Base-by-base conservation (phyloP, 1,284 basidiomycete species). In the Fomes fomentarius region DNA sequence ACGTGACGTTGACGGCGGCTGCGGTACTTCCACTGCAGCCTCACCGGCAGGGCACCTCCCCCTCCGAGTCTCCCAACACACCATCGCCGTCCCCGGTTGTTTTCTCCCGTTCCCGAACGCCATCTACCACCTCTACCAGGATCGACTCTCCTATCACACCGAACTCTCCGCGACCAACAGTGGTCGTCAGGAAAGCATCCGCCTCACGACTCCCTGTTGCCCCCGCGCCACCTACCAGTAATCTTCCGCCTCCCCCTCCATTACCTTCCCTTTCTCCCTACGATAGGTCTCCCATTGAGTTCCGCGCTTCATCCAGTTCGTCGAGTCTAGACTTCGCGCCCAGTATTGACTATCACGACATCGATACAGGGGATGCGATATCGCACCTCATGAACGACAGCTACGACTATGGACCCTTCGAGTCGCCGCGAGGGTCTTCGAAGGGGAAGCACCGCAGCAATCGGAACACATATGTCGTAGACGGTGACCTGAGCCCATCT, bases 251-350 rank as follows among this genome's bases (percentile, higher is more conserved):
- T 28, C 66, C 63, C 14, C 61, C 68, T 9, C 66, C 66, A 2
- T 45, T 60, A 10, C 60, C 64, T 6, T 57, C 61, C n/a, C n/a
- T n/a, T 17, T 63, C 58, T n/a, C 47, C 59, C 0, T 63, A 66
- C 30, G 63, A 64, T 28, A 50, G 60, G n/a, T 59, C 66, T 3
- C 57, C 60, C 6, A 31, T 67, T 11, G 60, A 60, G 21, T 69
- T 68, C 54, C 50, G 78, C 70, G 52, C 76, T 72, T 68, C 72
- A 68, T 61, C 78, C 67, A 62, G 69, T 72, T 51, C 76, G 71
- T 66, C 66, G 4, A 69, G 65, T 34, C 35, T 70, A 56, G 67
- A 64, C 43, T 69, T 69, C 37, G 66, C 66, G 12, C 65, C 67
- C 1, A 63, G 63, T 35, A 46, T 64, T 40, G 60, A 63, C 26